Conservation (phyloP, 2,329 filamentous ascomycete genomes). For the Colletotrichum tofieldiae region DNA sequence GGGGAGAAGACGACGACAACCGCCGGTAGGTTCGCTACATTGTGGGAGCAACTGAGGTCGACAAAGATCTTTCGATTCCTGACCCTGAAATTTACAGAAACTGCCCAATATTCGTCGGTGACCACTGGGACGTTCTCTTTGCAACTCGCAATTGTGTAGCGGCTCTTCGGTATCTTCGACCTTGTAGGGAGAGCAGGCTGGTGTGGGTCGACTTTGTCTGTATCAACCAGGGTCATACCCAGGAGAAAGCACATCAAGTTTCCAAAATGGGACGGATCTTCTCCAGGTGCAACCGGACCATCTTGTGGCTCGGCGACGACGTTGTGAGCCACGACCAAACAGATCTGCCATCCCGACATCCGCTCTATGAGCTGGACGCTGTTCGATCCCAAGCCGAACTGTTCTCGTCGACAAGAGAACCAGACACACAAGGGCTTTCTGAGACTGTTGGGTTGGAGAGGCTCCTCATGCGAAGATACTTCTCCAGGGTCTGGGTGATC, state of each 20-base stretch:
- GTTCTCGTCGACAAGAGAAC: neutral
- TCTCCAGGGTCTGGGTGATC: too few relatives aligned
- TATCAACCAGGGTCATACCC: slow-evolving; percentile 3
- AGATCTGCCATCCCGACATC: neutral
- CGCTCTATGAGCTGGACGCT: neutral
- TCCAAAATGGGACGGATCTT: neutral
- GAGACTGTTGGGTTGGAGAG: neutral
- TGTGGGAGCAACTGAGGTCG: neutral
- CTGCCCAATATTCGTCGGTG: neutral
- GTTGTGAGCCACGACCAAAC: neutral
- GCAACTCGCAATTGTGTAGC: neutral
- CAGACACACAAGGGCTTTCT: neutral
- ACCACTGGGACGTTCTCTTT: neutral
- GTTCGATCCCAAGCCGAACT: neutral
- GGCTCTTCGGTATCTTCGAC: neutral
- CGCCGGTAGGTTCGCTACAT: neutral
- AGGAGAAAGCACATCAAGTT: neutral
- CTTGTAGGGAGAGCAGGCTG: neutral
- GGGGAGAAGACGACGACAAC: neutral
- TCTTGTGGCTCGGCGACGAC: neutral
- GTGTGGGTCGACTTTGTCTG: slow-evolving; percentile 1
- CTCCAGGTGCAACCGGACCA: neutral
- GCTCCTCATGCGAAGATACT: too few relatives aligned
- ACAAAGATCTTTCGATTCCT: neutral
- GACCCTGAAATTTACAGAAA: neutral